A percentile compares a stretch with the other conserved stretches of the same genome.
phyloP scores from a whole-genome alignment of 345 rosid genomes.

The Lumnitzera littorea region DNA sequence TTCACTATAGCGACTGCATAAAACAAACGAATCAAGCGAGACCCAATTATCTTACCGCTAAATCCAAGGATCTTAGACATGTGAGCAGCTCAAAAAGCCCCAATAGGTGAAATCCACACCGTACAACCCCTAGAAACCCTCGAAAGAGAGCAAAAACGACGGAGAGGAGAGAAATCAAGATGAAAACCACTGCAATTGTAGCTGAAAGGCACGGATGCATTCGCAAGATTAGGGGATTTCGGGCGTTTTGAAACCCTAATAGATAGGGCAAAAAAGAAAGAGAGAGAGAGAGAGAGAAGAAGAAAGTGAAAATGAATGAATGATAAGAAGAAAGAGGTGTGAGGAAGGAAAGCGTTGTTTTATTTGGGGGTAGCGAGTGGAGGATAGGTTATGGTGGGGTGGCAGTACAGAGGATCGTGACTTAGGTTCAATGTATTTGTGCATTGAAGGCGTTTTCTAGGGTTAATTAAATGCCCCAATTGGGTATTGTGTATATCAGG shows the following conservation, averaged over 20 bases:
- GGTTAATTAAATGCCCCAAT: neutral
- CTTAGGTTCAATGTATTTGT: conserved; percentile 65
- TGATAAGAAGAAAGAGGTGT: conserved; percentile 5
- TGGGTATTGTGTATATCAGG: too few relatives aligned
- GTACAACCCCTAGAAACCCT: conserved; percentile 46
- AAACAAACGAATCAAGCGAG: conserved; percentile 3
- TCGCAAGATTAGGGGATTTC: conserved; percentile 45
- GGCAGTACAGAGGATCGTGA: conserved; percentile 20
- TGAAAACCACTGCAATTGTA: conserved; percentile 7
- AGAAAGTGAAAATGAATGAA: neutral
- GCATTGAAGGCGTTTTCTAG: conserved; percentile 27
- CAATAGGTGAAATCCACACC: conserved; percentile 30
- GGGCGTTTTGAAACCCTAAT: conserved; percentile 52
- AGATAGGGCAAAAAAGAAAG: conserved; percentile 70
- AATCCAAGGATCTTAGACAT: conserved; percentile 76
- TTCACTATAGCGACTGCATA: neutral
- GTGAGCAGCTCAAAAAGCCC: conserved; percentile 38
- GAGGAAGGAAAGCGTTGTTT: neutral
- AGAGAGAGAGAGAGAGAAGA: neutral
- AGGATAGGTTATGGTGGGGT: conserved; percentile 13
- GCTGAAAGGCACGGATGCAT: conserved; percentile 36
- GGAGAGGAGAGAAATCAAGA: conserved; percentile 14
- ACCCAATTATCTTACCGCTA: conserved; percentile 37
- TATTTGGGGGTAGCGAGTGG: conserved; percentile 9
- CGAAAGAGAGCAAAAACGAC: conserved; percentile 78